Base-by-base conservation (phyloP, 768 basidiomycete species). In the Glaciozyma antarctica region DNA sequence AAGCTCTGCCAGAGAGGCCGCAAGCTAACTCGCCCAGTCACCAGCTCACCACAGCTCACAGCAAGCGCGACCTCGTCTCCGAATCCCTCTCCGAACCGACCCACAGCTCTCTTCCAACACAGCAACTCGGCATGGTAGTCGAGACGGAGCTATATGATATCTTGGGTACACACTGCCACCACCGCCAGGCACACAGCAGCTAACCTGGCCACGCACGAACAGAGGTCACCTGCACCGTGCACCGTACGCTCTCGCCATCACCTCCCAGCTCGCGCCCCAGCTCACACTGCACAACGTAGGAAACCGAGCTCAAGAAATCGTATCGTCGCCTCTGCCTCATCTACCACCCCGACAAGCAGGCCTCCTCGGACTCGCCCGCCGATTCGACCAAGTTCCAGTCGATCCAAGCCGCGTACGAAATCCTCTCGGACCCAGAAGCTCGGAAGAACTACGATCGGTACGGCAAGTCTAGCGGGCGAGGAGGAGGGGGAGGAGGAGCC, bases 251-350 rank as follows among this genome's bases (percentile, higher is more conserved):
- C 34, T 66, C 16, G 9, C 44, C 0, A 53, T 60, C 15, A n/a
- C 9, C 32, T 32, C 41, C 49, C 48, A 7, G 24, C 38, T 16
- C 60, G 41, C 5, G 26, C 47, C 0, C 60, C 32, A 43, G 51
- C 53, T 58, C 28, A 43, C 51, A 24, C n/a, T 32, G 5, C 32
- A 32, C 26, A n/a, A 54, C 10, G 13, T 62, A 22, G 57, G 45
- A 69, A 87, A 88, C 81, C 70, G 90, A 97, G 68, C 90, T 97
- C 73, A 93, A 92, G 78, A 89, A 88, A 75, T 92, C 92, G 21
- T 97, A 97, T 75, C 86, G 87, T 75, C 88, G 84, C 79, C 73
- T 91, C 87, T 90, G 90, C 41, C 90, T 86, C 75, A 84, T 88
- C 74, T 86, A 88, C 69, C 90, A 92, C 76, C 90, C 90, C 52